Base-by-base conservation (phyloP, 2,329 filamentous ascomycete species). In the Stachybotrys elegans region DNA sequence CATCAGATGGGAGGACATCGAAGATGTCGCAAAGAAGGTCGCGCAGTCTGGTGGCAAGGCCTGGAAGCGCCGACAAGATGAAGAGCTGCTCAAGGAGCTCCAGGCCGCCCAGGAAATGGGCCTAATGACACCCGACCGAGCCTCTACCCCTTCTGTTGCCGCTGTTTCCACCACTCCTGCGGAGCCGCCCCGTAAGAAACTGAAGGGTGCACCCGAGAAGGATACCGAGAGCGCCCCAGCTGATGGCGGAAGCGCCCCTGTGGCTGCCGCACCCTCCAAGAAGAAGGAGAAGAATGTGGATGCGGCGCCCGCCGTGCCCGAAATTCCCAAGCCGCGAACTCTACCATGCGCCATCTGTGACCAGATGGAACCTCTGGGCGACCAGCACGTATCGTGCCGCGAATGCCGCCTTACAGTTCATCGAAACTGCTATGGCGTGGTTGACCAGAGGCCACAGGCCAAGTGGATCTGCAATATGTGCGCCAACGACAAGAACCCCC, bases 401-500 rank as follows among this genome's bases (percentile, higher is more conserved):
- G 89, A 95, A 57, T 98, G 93, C 63, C 85, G 89, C 43, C 70
- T 98, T 64, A 90, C 90, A 4, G 92, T 97, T 20, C 93, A 98
- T 65, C 85, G 87, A 43, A 81, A 82, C 49, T 98, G 93, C 66
- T 98, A 97, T 60, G 93, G 93, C n/a, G 76, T 97, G 23, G 52
- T 78, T 31, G 81, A 84, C 37, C 81, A 84, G 45, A 80, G 87
- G 34, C 76, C 75, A 43, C 76, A 81, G 23, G 78, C 76, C 36
- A 95, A 95, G 65, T 98, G 93, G 93, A 80, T 85, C 32, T 98
- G 93, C 64, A 93, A 97, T 66, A 95, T 91, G 79, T 98, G 93
- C 65, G 75, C 83, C 29, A 98, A 98, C 59, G 93, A 98, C 61
- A 89, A 90, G 62, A 92, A 85, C 57, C 90, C 92, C 5, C 83